These are phyloP conservation scores for Paragyromitra xinjiangensis DNA, from an alignment of 495 filamentous ascomycete genomes.

Conservation along the genomic window DNA sequence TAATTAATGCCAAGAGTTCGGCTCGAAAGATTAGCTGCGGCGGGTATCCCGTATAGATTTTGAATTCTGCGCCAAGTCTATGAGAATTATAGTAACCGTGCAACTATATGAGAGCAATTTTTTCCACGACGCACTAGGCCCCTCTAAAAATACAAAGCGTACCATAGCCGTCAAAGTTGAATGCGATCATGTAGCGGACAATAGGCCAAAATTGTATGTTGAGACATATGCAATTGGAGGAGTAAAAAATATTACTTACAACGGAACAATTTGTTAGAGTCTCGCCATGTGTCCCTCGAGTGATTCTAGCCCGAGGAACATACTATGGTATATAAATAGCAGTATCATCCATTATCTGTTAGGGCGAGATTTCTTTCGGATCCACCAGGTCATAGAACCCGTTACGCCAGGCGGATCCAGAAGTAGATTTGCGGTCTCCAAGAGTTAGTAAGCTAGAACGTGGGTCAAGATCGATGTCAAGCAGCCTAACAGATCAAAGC, in stretches of 20 bases:
- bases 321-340: neutral
- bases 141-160: neutral
- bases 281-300: neutral
- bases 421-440: neutral
- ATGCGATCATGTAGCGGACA: neutral
- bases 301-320: neutral
- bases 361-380: neutral
- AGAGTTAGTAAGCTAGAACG: constrained; percentile 6
- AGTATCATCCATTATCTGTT: neutral
- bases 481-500: constrained; percentile 1
- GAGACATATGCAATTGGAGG: neutral
- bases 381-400: neutral
- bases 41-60: neutral
- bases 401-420: neutral
- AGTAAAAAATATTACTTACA: neutral
- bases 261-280: neutral
- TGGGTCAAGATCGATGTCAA: constrained; percentile 3
- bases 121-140: neutral
- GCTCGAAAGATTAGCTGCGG: neutral
- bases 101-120: neutral
- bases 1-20: neutral
- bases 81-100: neutral
- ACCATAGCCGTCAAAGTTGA: neutral
- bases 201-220: neutral
- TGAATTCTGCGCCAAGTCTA: neutral